A percentile compares a stretch with the other conserved stretches of the same genome.
phyloP scores from a whole-genome alignment of 768 basidiomycete genomes.

The Pholiota conissans region DNA sequence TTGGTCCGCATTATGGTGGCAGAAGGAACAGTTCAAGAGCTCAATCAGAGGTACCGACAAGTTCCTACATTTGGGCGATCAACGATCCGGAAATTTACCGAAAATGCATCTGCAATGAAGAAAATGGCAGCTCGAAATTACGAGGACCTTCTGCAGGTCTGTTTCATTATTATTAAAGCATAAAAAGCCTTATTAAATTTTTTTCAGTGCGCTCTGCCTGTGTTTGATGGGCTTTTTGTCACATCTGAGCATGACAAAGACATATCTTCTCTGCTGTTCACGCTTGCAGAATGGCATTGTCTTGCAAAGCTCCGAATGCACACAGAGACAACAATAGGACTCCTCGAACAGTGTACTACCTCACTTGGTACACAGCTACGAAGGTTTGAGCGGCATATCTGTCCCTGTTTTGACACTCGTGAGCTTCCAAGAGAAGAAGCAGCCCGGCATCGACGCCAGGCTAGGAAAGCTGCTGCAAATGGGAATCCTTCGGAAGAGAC shows the following conservation, averaged over 20 bases:
- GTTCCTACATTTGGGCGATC: slow-evolving; percentile 20
- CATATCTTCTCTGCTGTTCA: background rate
- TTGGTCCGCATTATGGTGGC: slow-evolving; percentile 28
- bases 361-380: slow-evolving; percentile 4
- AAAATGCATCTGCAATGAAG: slow-evolving; percentile 22
- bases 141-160: slow-evolving; percentile 30
- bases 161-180: too few relatives aligned
- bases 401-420: background rate
- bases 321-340: background rate
- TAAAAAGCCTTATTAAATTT: too few relatives aligned
- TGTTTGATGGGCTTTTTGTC: slow-evolving; percentile 31
- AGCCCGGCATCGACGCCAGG: slow-evolving; percentile 1
- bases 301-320: background rate
- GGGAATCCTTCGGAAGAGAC: too few relatives aligned
- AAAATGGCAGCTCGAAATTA: slow-evolving; percentile 20
- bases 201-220: slow-evolving; percentile 30
- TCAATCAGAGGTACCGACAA: slow-evolving; percentile 17
- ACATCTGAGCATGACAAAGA: background rate
- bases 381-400: background rate
- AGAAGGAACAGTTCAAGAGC: background rate
- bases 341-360: background rate
- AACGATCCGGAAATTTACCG: slow-evolving; percentile 28
- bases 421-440: slow-evolving; percentile 12
- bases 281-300: slow-evolving; percentile 1
- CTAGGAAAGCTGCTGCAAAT: background rate